Base-by-base conservation (phyloP, 208 protist species). In the Naegleria fowleri region DNA sequence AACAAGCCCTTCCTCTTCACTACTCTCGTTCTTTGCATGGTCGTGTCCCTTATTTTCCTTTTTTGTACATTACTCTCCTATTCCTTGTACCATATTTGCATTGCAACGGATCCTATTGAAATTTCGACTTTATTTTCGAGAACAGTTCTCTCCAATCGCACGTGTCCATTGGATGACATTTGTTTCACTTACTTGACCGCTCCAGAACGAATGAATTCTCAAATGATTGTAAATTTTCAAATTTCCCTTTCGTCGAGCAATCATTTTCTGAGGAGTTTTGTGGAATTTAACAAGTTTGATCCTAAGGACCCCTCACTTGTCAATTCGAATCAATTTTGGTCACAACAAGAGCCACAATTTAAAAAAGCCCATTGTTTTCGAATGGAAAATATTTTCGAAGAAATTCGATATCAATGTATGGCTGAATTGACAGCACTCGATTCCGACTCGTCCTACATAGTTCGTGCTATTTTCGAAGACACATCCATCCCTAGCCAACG, bases 151-250 rank as follows among this genome's bases (percentile, higher is more conserved):
- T 22, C 6, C 3, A 67, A 67, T 67, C 19, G 55, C 2, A 67
- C 11, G 55, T 67, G 55, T 67, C 6, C 11, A 67, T 29, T 15
- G 22, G 55, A 67, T 19, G 22, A 33, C 29, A 48, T 87, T 16
- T 87, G 83, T 87, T 51, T n/a, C 29, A 48, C 22, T 4, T 87
- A 87, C 15, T 87, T 87, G 19, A 87, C 83, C 15, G 83, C 52
- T 51, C 83, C 83, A 41, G 22, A 87, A 51, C 11, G 52, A 0
- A 87, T 87, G 83, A 48, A 25, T 38, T 16, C 29, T 51, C 19
- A 22, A 40, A 87, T 87, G 39, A 87, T 87, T 87, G 39, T 87
- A 1, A 87, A 87, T 87, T 87, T 52, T 48, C 83, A 87, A 51
- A 2, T 67, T 13, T 48, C 43, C 43, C 43, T 48, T 48, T 48